These are phyloP conservation scores for Plantago coronopus DNA, from an alignment of 305 asterid genomes.

Conservation along the genomic window DNA sequence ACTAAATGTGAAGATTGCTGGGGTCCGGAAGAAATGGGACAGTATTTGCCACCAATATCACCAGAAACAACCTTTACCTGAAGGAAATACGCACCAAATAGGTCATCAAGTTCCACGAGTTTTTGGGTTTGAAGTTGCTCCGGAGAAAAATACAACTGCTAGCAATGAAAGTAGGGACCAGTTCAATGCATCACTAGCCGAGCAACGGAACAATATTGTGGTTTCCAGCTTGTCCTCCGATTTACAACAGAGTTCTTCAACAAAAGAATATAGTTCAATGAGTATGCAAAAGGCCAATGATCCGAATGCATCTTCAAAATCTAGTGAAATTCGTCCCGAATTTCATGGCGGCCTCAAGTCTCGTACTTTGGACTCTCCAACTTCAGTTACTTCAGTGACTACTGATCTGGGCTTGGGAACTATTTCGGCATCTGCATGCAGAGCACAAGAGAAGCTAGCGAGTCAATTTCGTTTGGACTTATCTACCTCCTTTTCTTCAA, in stretches of 20 bases:
- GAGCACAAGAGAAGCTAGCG: constrained; percentile 21
- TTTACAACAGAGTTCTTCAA: constrained; percentile 28
- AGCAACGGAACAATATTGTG: constrained; percentile 33
- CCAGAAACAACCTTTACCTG: constrained; percentile 33
- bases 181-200: constrained; percentile 33
- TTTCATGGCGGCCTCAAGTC: constrained; percentile 16
- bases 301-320: constrained; percentile 25
- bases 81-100: constrained; percentile 20
- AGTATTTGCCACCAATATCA: constrained; percentile 52
- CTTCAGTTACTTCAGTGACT: constrained; percentile 57
- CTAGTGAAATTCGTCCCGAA: constrained; percentile 27
- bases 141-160: constrained; percentile 30
- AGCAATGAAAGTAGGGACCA: constrained; percentile 22
- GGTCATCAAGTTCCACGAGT: constrained; percentile 41
- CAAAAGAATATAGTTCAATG: constrained; percentile 31
- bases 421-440: constrained; percentile 27
- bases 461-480: constrained; percentile 5
- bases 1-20: constrained; percentile 40
- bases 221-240: constrained; percentile 30
- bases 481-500: constrained; percentile 21
- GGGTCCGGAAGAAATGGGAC: constrained; percentile 67
- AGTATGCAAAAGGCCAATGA: constrained; percentile 29
- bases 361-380: constrained; percentile 24
- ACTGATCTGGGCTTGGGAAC: constrained; percentile 51
- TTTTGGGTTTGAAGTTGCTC: constrained; percentile 46